Evolutionary conservation across 1,284 basidiomycete genomes (phyloP).

Genomic region (Ceratobasidium sp.): DNA sequence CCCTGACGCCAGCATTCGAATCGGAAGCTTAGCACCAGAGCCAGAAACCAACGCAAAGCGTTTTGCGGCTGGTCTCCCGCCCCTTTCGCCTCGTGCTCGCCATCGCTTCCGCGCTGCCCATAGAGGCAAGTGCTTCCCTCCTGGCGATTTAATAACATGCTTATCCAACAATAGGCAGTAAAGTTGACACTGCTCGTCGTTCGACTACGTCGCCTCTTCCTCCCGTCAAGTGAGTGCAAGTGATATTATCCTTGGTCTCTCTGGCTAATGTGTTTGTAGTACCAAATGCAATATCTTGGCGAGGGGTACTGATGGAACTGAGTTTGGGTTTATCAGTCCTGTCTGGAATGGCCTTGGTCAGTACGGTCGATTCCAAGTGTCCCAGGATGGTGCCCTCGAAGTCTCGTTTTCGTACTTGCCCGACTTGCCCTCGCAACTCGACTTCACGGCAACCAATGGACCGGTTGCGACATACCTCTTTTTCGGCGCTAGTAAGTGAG

Average conservation of each 20-base stretch:
- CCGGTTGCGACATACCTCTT: neutral
- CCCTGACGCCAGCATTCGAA: too few species aligned
- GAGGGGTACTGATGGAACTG: neutral
- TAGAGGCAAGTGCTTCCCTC: too few species aligned
- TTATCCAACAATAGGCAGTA: too few species aligned
- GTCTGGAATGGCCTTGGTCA: neutral
- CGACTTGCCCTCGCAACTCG: neutral
- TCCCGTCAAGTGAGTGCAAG: neutral
- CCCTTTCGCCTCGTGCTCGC: slow-evolving; percentile 8
- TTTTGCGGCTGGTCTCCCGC: slow-evolving; percentile 15
- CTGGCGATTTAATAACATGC: too few species aligned
- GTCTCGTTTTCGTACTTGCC: slow-evolving; percentile 6
- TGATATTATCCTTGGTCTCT: neutral
- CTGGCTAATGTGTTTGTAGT: neutral
- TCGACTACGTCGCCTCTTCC: neutral
- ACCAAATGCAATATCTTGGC: neutral
- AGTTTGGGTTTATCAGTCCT: neutral
- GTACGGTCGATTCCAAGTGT: neutral
- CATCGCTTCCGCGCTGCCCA: neutral
- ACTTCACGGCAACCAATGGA: neutral
- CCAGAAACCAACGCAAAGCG: slow-evolving; percentile 32
- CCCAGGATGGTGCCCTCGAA: neutral
- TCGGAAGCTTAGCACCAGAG: too few species aligned
- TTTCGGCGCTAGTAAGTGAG: neutral
- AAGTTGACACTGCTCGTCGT: slow-evolving; percentile 6